Evolutionary conservation across 1,139 yeast genomes (phyloP).

Genomic region (Saccharomycopsis hybrid): DNA sequence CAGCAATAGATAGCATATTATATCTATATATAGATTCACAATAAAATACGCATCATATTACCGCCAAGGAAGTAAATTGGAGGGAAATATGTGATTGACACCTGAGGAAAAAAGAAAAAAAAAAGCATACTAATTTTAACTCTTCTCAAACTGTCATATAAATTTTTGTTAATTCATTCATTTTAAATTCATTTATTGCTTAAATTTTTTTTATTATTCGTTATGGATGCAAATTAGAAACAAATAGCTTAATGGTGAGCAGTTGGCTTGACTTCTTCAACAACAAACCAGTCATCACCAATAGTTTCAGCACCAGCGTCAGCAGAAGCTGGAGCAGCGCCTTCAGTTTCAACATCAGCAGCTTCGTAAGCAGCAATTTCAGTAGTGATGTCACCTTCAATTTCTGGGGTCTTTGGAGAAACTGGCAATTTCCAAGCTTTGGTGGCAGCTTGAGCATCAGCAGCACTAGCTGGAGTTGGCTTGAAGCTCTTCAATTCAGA

Average conservation of each 20-base stretch:
- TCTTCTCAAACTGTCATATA: too few species aligned
- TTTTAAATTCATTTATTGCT: neutral
- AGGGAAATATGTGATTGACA: too few species aligned
- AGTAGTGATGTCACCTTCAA: constrained; percentile 60
- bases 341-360: constrained; percentile 55
- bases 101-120: too few species aligned
- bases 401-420: constrained; percentile 58
- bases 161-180: too few species aligned
- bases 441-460: constrained; percentile 64
- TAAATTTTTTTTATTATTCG: neutral
- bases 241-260: constrained; percentile 31
- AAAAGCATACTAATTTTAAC: too few species aligned
- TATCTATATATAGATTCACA: too few species aligned
- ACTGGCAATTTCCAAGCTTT: constrained; percentile 65
- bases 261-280: constrained; percentile 51
- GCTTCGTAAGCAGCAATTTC: constrained; percentile 65
- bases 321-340: constrained; percentile 32
- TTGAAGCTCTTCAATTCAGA: constrained; percentile 74
- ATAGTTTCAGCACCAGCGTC: constrained; percentile 35
- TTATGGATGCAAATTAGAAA: neutral
- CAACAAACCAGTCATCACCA: constrained; percentile 40
- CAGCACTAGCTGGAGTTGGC: constrained; percentile 61
- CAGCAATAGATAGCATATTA: too few species aligned
- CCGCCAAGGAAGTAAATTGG: too few species aligned
- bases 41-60: too few species aligned